Base-by-base conservation (phyloP, 257 asterid species). In the Phtheirospermum japonicum region DNA sequence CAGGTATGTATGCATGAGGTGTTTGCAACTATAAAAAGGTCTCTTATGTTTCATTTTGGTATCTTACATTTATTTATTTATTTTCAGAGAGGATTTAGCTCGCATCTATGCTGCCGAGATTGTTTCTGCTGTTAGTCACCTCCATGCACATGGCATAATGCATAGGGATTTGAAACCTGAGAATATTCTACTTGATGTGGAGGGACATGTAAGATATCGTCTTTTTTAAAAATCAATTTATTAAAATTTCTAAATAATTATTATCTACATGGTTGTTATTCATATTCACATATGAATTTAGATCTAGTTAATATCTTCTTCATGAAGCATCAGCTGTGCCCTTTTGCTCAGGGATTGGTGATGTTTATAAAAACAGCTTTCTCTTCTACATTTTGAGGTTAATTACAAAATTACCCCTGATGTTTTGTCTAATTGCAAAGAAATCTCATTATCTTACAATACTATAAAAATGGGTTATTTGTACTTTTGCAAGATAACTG, bases 121-220 rank as follows among this genome's bases (percentile, higher is more conserved):
- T 58, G 76, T 88, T 46, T 83, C 92, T 57, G 95, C 96, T 54
- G 89, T 88, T 52, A 73, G 78, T 63, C 89, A 88, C 75, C 95
- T 85, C 51, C 96, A 85, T 69, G 74, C 74, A 16, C 76, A 81
- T 19, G 91, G 92, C 43, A 77, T 88, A 66, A 85, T 88, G 94
- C 96, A 88, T 72, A 79, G 96, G 75, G 96, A 88, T 73, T 82
- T 88, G 32, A 88, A 88, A 72, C 95, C 96, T 14, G 96, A 88
- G 77, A 88, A 88, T 68, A 83, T 88, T 66, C 83, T 88, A 55
- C 77, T 88, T 46, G 95, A 85, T 71, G 85, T 80, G 4, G 88
- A 82, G 65, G 96, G 96, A 7, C 96, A 88, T 65, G 96, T 88
- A 81, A 69, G 83, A 78, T 56, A 53, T 48, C 0, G n/a, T 18